A percentile compares a stretch with the other conserved stretches of the same genome.
Evolutionary conservation across 768 basidiomycete genomes (phyloP).

Genomic region (Xerocomellus chrysenteron): DNA sequence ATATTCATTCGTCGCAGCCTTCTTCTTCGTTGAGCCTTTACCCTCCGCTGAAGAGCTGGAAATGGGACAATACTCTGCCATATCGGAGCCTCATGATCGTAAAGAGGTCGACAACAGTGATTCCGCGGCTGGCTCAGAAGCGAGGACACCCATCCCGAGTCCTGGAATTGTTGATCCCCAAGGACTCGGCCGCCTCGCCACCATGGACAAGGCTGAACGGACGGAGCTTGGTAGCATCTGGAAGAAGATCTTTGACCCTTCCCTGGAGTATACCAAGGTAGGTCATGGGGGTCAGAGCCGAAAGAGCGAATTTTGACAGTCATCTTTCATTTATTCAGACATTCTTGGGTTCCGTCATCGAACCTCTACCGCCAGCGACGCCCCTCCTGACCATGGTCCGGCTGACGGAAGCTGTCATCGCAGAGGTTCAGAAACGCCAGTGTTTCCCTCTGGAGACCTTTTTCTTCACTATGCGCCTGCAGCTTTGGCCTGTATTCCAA

Average conservation of each 20-base stretch:
- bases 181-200: constrained; percentile 27
- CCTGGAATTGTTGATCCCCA: constrained; percentile 26
- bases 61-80: constrained; percentile 34
- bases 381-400: constrained; percentile 90
- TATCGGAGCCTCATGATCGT: constrained; percentile 43
- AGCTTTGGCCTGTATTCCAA: constrained; percentile 94
- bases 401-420: constrained; percentile 76
- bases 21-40: constrained; percentile 56
- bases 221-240: constrained; percentile 65
- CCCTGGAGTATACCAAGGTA: constrained; percentile 81
- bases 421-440: constrained; percentile 72
- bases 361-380: constrained; percentile 70
- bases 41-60: constrained; percentile 37
- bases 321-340: constrained; percentile 39
- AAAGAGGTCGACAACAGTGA: constrained; percentile 38
- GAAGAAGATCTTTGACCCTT: constrained; percentile 93
- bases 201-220: constrained; percentile 58
- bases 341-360: constrained; percentile 67
- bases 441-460: constrained; percentile 81
- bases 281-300: constrained; percentile 13
- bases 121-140: constrained; percentile 53
- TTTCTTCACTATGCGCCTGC: constrained; percentile 75
- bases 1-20: constrained; percentile 81
- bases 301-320: background rate
- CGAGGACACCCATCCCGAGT: constrained; percentile 35